Evolutionary conservation across 345 rosid species (phyloP).

Genomic region (Laguncularia racemosa): DNA sequence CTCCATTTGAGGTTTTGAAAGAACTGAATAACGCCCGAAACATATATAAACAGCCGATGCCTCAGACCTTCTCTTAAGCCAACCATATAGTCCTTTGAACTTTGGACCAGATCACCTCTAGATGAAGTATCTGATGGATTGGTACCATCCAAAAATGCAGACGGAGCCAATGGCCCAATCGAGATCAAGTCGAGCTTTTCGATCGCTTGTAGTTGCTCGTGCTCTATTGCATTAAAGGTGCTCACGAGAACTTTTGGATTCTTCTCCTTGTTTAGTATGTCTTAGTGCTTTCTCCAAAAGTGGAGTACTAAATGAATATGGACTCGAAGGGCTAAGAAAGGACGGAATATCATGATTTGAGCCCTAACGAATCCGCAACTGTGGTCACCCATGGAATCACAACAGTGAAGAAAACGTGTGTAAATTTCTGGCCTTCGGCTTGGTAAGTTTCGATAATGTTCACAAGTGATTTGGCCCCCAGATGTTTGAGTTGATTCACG

Average conservation of each 20-base stretch:
- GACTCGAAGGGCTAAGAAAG: slow-evolving; percentile 1
- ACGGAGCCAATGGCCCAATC: slow-evolving; percentile 18
- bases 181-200: slow-evolving; percentile 15
- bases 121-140: neutral
- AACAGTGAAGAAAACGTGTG: too few relatives aligned
- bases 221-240: slow-evolving; percentile 27
- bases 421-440: too few relatives aligned
- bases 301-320: neutral
- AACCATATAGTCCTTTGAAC: slow-evolving; percentile 3
- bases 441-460: neutral
- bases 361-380: too few relatives aligned
- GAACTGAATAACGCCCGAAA: slow-evolving; percentile 15
- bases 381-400: too few relatives aligned
- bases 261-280: slow-evolving; percentile 2
- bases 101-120: slow-evolving; percentile 4
- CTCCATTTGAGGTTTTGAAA: slow-evolving; percentile 15
- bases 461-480: slow-evolving; percentile 5
- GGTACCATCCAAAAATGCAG: neutral
- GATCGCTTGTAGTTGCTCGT: slow-evolving; percentile 10
- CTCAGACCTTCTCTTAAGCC: slow-evolving; percentile 17
- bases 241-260: slow-evolving; percentile 22
- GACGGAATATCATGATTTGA: slow-evolving; percentile 15
- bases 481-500: slow-evolving; percentile 1
- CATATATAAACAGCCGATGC: slow-evolving; percentile 22
- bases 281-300: slow-evolving; percentile 5